Evolutionary conservation across 1,284 basidiomycete species (phyloP).

Genomic region (Papiliotrema laurentii): DNA sequence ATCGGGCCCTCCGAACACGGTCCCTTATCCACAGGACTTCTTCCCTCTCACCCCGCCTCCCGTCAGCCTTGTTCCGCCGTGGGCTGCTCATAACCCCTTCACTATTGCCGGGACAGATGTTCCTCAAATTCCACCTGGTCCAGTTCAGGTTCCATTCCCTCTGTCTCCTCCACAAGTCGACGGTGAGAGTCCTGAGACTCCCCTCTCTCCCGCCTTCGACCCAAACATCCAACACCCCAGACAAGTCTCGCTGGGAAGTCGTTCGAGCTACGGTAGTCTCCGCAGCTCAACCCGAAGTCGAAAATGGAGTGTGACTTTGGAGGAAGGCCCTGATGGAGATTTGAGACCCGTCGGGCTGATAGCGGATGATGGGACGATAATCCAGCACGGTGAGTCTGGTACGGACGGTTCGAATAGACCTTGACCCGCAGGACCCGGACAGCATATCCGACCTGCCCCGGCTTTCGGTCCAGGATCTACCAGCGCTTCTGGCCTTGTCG

Average conservation of each 20-base stretch:
- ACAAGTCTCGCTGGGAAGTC: too few species aligned
- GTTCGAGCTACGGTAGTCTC: too few species aligned
- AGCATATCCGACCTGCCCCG: constrained; percentile 79
- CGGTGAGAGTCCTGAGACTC: too few species aligned
- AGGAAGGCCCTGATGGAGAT: constrained; percentile 18
- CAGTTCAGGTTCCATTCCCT: not conserved
- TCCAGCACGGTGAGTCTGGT: constrained; percentile 62
- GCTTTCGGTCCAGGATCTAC: constrained; percentile 63
- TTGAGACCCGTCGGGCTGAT: constrained; percentile 23
- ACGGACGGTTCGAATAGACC: not conserved
- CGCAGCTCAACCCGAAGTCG: constrained; percentile 4
- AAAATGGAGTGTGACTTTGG: constrained; percentile 26
- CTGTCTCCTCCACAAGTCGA: not conserved
- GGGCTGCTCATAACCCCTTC: constrained; percentile 28
- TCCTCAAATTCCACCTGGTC: not conserved
- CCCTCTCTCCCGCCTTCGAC: too few species aligned
- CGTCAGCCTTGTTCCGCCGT: constrained; percentile 19
- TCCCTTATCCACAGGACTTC: not conserved
- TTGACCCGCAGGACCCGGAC: constrained; percentile 57
- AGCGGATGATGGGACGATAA: constrained; percentile 28
- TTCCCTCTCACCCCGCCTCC: constrained; percentile 12
- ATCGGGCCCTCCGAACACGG: too few species aligned
- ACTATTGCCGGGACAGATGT: constrained; percentile 7
- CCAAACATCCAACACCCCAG: too few species aligned
- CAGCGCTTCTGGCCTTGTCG: constrained; percentile 78